phyloP scores from a whole-genome alignment of 1,284 basidiomycete genomes.

The Microbotryum violaceum region DNA sequence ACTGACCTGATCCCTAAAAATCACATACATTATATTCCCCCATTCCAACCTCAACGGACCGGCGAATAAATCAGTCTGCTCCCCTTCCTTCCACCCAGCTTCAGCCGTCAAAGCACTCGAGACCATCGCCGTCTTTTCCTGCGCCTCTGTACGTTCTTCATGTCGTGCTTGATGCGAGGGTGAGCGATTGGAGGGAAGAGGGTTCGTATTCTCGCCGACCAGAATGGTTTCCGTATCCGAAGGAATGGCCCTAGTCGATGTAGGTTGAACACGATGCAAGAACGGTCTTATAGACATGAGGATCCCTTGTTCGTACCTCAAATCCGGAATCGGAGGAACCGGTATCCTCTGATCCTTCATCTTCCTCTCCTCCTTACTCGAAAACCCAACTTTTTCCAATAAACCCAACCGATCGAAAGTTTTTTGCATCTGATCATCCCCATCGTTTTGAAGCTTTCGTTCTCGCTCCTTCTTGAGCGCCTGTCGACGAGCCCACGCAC shows the following conservation, averaged over 20 bases:
- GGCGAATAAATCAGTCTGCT: slow-evolving; percentile 15
- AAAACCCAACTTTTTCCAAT: no score
- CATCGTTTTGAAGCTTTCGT: no score
- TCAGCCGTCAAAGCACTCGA: slow-evolving; percentile 9
- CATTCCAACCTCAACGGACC: slow-evolving; percentile 15
- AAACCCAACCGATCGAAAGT: no score
- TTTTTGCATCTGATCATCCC: no score
- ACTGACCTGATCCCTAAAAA: slow-evolving; percentile 20
- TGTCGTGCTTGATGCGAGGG: background rate
- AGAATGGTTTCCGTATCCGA: background rate
- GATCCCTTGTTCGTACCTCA: slow-evolving; percentile 19
- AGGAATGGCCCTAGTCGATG: no score
- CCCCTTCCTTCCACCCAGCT: background rate
- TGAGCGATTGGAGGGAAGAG: background rate
- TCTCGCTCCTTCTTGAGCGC: no score
- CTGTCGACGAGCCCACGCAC: no score
- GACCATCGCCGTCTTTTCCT: slow-evolving; percentile 10
- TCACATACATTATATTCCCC: slow-evolving; percentile 15
- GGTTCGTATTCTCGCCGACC: background rate
- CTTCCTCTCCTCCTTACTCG: no score
- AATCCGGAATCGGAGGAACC: slow-evolving; percentile 13
- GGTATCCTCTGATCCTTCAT: background rate
- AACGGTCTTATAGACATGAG: slow-evolving; percentile 19
- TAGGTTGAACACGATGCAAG: slow-evolving; percentile 8
- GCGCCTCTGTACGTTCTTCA: slow-evolving; percentile 1